Evolutionary conservation across 2,329 filamentous ascomycete genomes (phyloP).

Genomic region (Reticulascus tulasneorum): DNA sequence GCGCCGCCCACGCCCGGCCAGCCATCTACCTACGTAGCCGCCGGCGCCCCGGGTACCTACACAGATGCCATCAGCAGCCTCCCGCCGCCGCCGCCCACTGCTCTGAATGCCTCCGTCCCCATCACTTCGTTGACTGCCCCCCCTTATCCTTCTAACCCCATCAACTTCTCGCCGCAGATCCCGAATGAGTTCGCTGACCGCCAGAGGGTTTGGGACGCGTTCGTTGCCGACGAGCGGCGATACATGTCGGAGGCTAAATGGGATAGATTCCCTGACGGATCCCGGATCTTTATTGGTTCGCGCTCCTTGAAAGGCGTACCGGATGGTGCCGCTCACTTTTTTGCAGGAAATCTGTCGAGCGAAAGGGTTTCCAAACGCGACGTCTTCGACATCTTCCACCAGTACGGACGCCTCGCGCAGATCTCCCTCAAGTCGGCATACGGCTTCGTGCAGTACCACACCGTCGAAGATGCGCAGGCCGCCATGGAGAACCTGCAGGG

Average conservation of each 20-base stretch:
- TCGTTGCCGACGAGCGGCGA: conserved; percentile 67
- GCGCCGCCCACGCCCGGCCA: conserved; percentile 27
- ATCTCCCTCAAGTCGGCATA: conserved; percentile 96
- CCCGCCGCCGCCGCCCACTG: conserved; percentile 23
- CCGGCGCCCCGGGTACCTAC: conserved; percentile 22
- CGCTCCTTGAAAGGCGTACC: conserved; percentile 20
- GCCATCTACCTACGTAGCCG: conserved; percentile 27
- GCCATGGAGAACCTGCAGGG: conserved; percentile 79
- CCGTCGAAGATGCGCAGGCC: conserved; percentile 65
- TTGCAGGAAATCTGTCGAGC: conserved; percentile 79
- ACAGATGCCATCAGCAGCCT: conserved; percentile 27
- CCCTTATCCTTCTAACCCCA: conserved; percentile 25
- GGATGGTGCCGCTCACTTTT: conserved; percentile 8
- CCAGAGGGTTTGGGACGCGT: conserved; percentile 67
- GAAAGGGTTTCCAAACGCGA: conserved; percentile 92
- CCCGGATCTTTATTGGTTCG: conserved; percentile 77
- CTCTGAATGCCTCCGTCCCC: conserved; percentile 22
- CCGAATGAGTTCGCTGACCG: conserved; percentile 38
- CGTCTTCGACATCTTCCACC: conserved; percentile 85
- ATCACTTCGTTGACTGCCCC: conserved; percentile 25
- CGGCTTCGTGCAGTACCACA: conserved; percentile 92
- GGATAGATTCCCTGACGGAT: conserved; percentile 75
- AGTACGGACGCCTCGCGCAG: conserved; percentile 82
- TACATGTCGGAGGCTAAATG: conserved; percentile 76
- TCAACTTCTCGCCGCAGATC: conserved; percentile 23